Base-by-base conservation (phyloP, 108 stramenopile species). In the Cylindrotheca fusiformis region DNA sequence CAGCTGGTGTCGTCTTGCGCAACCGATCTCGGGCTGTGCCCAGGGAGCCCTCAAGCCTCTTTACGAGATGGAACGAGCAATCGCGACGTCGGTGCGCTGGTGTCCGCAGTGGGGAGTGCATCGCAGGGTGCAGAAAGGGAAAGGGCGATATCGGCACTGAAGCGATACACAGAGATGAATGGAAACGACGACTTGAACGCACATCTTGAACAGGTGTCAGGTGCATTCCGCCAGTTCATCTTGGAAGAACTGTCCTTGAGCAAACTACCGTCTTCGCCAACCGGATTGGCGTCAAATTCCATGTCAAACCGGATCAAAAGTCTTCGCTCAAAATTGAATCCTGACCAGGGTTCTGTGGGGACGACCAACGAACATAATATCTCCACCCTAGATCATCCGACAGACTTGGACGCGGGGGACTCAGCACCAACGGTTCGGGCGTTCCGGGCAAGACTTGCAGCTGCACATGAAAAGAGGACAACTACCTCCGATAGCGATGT, bases 131-230 rank as follows among this genome's bases (percentile, higher is more conserved):
- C 55, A 27, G 76, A 82, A n/a, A 78, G 77, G n/a, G 68, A 60
- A 49, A 70, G 51, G 19, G 90, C 84, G 25, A 28, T 91, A 4
- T 63, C 67, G 2, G 86, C 68, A 2, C 71, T 91, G 30, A 68
- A 71, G 20, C 22, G 60, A 10, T 87, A 84, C 71, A 74, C 71
- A 55, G 55, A 45, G 28, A 55, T 27, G 0, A 50, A 81, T 47
- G 81, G 79, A 54, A 80, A 83, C 24, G 51, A 63, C 20, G 87
- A 88, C n/a, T 61, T 91, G 45, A 71, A 76, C 20, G 61, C 63
- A 23, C 82, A 87, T 48, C 61, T 91, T n/a, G 51, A 73, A 29
- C 65, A 85, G 20, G 80, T 87, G 0, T 91, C 86, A 26, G 63
- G 67, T 18, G 72, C 72, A 26, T 91, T 91, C 47, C 76, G 82